phyloP scores from a whole-genome alignment of 352 stramenopile species.

The Elongisporangium senticosum region DNA sequence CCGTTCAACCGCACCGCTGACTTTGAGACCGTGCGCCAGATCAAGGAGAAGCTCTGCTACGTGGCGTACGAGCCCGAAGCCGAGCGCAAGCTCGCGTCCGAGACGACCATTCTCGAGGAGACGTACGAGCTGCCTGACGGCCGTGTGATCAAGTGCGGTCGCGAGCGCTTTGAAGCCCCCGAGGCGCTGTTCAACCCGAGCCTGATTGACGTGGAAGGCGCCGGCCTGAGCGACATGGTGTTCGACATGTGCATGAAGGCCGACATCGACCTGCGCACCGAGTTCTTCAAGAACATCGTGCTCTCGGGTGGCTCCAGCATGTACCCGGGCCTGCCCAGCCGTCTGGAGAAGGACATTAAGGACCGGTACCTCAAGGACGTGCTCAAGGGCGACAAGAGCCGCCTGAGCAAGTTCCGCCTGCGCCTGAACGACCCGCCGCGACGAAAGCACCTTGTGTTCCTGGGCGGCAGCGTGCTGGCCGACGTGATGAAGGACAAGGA shows the following conservation, averaged over 20 bases:
- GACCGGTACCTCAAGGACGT: constrained; percentile 80
- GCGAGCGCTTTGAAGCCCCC: constrained; percentile 94
- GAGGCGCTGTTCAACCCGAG: constrained; percentile 96
- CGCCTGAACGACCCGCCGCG: constrained; percentile 94
- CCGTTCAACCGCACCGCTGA: constrained; percentile 90
- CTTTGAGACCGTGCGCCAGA: constrained; percentile 91
- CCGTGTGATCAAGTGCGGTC: constrained; percentile 90
- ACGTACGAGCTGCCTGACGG: constrained; percentile 96
- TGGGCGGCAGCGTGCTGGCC: constrained; percentile 89
- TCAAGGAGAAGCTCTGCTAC: constrained; percentile 95
- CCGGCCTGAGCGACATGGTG: constrained; percentile 94
- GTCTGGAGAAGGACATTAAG: constrained; percentile 91
- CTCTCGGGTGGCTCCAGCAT: constrained; percentile 92
- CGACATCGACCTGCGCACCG: constrained; percentile 90
- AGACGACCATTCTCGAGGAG: constrained; percentile 91
- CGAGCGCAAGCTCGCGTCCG: constrained; percentile 83
- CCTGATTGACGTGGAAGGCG: constrained; percentile 95
- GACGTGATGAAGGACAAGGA: constrained; percentile 93
- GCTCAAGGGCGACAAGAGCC: constrained; percentile 82
- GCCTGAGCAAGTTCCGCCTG: constrained; percentile 92
- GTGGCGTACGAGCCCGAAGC: constrained; percentile 85
- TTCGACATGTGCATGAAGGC: constrained; percentile 98
- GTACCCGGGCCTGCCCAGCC: constrained; percentile 93
- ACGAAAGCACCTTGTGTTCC: constrained; percentile 95
- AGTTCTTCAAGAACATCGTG: constrained; percentile 99